Base-by-base conservation (phyloP, 1,139 yeast genomes). In the Nadsonia commutata region DNA sequence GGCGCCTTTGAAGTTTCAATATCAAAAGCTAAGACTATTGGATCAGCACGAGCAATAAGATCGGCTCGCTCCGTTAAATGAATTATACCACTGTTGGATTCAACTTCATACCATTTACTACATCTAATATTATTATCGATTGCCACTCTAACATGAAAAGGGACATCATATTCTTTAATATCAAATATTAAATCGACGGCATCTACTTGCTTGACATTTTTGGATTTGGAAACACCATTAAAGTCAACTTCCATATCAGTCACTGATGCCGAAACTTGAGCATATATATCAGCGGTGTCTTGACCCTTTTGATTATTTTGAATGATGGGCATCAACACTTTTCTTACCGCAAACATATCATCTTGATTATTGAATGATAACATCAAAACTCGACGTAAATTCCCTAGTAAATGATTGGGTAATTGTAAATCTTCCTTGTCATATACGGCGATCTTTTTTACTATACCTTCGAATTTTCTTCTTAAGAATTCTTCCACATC, bases 1-100 rank as follows among this genome's bases (percentile, higher is more conserved):
- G 98, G 97, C 17, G 94, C 86, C 59, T 93, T 93, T 3, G 97
- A 86, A 1, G 99, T 93, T 67, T 93, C 99, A 45, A 93, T 93
- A 71, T 93, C 99, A 58, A 84, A 93, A 1, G 98, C 98, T 57
- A 93, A 63, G 3, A 93, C 90, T 9, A 93, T 96, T 0, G 98
- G 98, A 58, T 93, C 98, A 3, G 98, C 95, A 64, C 94, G 93
- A 39, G 94, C 94, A 45, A 86, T 78, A 52, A 81, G 78, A 37
- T 82, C 88, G 18, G 70, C 68, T 50, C 80, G 74, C 56, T 80
- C 93, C 17, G 66, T 70, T 38, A 84, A 65, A 41, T 76, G 77
- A 31, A 69, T 65, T 3, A 81, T 79, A 46, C 74, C 74, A 20
- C 27, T 23, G 9, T 38, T 33, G 36, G 36, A 23, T 22, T 40